These are phyloP conservation scores for Verticillium zaregamsianum DNA, from an alignment of 2,329 filamentous ascomycete species.

Conservation along the genomic window DNA sequence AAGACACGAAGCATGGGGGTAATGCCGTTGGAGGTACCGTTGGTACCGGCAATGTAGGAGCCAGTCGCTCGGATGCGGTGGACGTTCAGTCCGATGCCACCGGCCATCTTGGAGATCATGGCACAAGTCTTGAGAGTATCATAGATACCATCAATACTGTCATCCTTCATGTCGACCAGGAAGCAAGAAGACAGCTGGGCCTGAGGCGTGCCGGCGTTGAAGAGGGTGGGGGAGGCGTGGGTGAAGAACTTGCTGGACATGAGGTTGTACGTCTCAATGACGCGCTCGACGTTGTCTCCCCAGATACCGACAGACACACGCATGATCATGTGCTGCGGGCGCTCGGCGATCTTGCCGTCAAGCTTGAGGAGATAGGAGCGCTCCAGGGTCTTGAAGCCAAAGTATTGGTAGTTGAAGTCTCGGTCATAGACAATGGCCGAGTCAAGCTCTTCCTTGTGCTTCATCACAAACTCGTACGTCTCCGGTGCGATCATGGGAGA, in stretches of 20 bases:
- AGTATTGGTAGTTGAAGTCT: slow-evolving; percentile 99
- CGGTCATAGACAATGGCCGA: slow-evolving; percentile 98
- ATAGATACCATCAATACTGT: slow-evolving; percentile 99
- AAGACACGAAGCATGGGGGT: slow-evolving; percentile 97
- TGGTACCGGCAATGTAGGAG: slow-evolving; percentile 96
- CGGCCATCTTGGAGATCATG: slow-evolving; percentile 99
- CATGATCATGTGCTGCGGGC: slow-evolving; percentile 99
- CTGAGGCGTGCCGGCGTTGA: slow-evolving; percentile 94
- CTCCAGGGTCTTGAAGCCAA: slow-evolving; percentile 98
- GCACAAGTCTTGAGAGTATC: slow-evolving; percentile 98
- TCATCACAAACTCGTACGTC: slow-evolving; percentile 91
- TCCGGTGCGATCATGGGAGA: slow-evolving; percentile 94
- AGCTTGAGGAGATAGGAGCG: slow-evolving; percentile 95
- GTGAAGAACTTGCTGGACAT: slow-evolving; percentile 99
- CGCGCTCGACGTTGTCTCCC: slow-evolving; percentile 89
- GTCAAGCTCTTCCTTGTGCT: slow-evolving; percentile 94
- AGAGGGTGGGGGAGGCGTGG: slow-evolving; percentile 94
- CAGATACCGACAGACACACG: slow-evolving; percentile 96
- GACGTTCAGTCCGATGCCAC: slow-evolving; percentile 93
- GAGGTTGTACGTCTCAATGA: slow-evolving; percentile 95
- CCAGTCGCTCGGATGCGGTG: slow-evolving; percentile 96
- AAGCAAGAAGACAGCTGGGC: slow-evolving; percentile 97
- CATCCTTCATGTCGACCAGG: slow-evolving; percentile 98
- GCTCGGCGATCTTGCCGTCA: slow-evolving; percentile 92
- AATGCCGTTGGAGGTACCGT: slow-evolving; percentile 95